Evolutionary conservation across 495 filamentous ascomycete species (phyloP).

Genomic region (Rusavskia elegans): DNA sequence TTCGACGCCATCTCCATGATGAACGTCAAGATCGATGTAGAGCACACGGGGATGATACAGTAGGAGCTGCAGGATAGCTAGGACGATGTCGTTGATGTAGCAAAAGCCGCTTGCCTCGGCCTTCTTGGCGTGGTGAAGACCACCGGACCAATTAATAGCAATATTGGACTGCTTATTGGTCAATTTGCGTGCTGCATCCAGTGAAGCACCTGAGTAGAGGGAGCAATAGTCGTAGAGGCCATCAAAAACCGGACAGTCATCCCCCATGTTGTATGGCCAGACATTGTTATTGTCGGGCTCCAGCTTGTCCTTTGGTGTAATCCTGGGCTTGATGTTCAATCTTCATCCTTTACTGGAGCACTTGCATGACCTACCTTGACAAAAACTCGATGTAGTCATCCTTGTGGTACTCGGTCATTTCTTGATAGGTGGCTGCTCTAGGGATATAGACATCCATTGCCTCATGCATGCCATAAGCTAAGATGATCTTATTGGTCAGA

Average conservation of each 20-base stretch:
- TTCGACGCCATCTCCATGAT: slow-evolving; percentile 95
- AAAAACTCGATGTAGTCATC: slow-evolving; percentile 84
- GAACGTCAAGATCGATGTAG: slow-evolving; percentile 96
- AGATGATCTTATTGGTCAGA: slow-evolving; percentile 83
- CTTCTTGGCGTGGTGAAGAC: slow-evolving; percentile 95
- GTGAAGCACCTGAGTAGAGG: slow-evolving; percentile 75
- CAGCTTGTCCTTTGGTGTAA: slow-evolving; percentile 19
- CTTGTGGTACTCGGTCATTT: slow-evolving; percentile 75
- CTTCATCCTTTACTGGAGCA: slow-evolving; percentile 14
- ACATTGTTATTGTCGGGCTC: slow-evolving; percentile 2
- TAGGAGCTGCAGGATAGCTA: slow-evolving; percentile 81
- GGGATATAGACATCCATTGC: slow-evolving; percentile 88
- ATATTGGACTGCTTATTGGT: slow-evolving; percentile 78
- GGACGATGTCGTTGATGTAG: slow-evolving; percentile 97
- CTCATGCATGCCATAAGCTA: slow-evolving; percentile 85
- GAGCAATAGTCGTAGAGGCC: slow-evolving; percentile 90
- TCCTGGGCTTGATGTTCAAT: slow-evolving; percentile 16
- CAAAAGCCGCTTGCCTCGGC: slow-evolving; percentile 90
- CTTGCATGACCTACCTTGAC: slow-evolving; percentile 29
- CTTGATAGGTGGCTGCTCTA: slow-evolving; percentile 68
- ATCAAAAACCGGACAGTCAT: slow-evolving; percentile 94
- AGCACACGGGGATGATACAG: slow-evolving; percentile 80
- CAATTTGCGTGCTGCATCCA: slow-evolving; percentile 84
- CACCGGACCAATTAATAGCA: slow-evolving; percentile 97
- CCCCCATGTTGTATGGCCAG: slow-evolving; percentile 63